Percentiles rank a stretch among this genome's conserved stretches.
These are phyloP conservation scores for Neurospora terricola DNA, from an alignment of 495 filamentous ascomycete genomes.

Conservation along the genomic window DNA sequence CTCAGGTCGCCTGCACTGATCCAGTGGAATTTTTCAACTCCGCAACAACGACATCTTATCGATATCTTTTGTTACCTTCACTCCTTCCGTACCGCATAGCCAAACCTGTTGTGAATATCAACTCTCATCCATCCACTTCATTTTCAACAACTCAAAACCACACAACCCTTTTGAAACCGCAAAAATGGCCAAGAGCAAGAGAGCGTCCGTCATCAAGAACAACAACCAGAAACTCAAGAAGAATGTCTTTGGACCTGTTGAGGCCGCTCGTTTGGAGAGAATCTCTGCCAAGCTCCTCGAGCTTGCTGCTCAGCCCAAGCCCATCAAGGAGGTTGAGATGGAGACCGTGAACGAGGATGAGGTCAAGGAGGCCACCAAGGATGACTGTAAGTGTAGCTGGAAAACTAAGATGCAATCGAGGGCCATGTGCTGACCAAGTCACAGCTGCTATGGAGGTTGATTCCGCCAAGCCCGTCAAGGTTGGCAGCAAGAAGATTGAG, in stretches of 20 bases:
- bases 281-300: slow-evolving; percentile 73
- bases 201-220: slow-evolving; percentile 63
- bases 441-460: slow-evolving; percentile 40
- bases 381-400: slow-evolving; percentile 24
- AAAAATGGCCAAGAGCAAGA: slow-evolving; percentile 74
- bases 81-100: neutral
- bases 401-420: neutral
- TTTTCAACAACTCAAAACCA: neutral
- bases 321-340: slow-evolving; percentile 31
- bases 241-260: slow-evolving; percentile 69
- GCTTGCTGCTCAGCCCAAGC: slow-evolving; percentile 57
- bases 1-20: neutral
- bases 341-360: slow-evolving; percentile 12
- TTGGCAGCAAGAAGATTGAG: slow-evolving; percentile 27
- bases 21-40: neutral
- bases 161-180: neutral
- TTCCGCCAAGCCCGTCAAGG: slow-evolving; percentile 23
- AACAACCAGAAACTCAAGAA: slow-evolving; percentile 68
- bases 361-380: slow-evolving; percentile 13
- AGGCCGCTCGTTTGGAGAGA: slow-evolving; percentile 63
- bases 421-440: neutral
- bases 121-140: neutral
- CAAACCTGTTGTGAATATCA: neutral
- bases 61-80: neutral
- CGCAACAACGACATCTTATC: neutral